Evolutionary conservation across 2,329 filamentous ascomycete genomes (phyloP), one percentile per base, ranked within the genome.

Genomic region (Aspergillus tubingensis): DNA sequence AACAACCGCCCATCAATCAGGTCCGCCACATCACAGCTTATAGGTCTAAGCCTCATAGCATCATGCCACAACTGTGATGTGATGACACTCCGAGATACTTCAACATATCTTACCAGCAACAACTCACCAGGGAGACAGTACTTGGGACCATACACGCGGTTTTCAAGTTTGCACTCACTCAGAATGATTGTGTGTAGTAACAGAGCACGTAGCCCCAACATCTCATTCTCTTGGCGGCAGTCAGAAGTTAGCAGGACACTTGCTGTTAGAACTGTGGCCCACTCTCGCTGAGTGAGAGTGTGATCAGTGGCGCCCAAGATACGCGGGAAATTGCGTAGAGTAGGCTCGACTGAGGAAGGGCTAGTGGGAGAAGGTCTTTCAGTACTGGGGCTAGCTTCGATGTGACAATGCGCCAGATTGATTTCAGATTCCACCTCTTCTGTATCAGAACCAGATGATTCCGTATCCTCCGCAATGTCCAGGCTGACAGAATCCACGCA

Each of bases 1-100:
- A 81, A 77, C 5, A 85, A 67, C 41, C 84, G 77, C 6, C 85
- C 85, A 70, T 88, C 85, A 13, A 87, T 69, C 5, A 85, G 71
- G 68, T 88, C 86, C 15, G 77, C 77, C 5, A 86, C 68, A 67
- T 86, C 82, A 65, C 79, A 81, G 8, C 60, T 55, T 8, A 68
- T 54, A 13, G 64, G 30, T 30, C 60, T 62, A 11, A 66, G 50
- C 3, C 57, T 53, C 44, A 75, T 67, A 44, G 67, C 69, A 11
- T 67, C 66, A 54, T 57, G 67, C 79, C 74, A 84, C 27, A 59
- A 68, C 52, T 64, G 60, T 19, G 73, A 76, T 19, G 68, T 67
- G 59, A 85, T 65, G 43, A 81, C 65, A 39, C 61, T 65, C 27
- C 71, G 68, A 11, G 77, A 76, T 19, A 71, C 70, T 21, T 70